These are phyloP conservation scores for Candida glaebosa DNA, from an alignment of 805 yeast genomes.

Conservation along the genomic window DNA sequence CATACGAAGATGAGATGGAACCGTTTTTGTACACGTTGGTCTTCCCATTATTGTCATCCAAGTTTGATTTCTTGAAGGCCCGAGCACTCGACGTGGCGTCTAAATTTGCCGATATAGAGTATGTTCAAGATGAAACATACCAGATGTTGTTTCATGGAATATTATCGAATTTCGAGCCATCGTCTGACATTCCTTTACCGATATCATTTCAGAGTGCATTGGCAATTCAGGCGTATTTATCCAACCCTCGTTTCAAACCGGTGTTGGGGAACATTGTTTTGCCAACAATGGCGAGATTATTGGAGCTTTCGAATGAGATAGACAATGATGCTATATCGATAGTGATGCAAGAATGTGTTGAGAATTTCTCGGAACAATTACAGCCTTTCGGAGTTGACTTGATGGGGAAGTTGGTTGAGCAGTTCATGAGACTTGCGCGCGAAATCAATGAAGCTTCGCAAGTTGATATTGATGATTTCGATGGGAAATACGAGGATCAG, in stretches of 20 bases:
- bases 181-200: slow-evolving; percentile 47
- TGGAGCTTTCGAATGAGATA: slow-evolving; percentile 71
- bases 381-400: slow-evolving; percentile 72
- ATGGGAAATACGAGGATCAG: slow-evolving; percentile 26
- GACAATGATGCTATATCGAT: slow-evolving; percentile 85
- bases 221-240: slow-evolving; percentile 77
- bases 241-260: slow-evolving; percentile 61
- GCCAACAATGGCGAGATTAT: slow-evolving; percentile 75
- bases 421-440: slow-evolving; percentile 46
- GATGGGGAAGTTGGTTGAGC: slow-evolving; percentile 61
- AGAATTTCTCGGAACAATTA: slow-evolving; percentile 78
- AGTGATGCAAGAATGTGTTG: slow-evolving; percentile 95
- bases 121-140: slow-evolving; percentile 28
- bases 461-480: slow-evolving; percentile 24
- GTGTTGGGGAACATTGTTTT: slow-evolving; percentile 67
- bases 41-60: slow-evolving; percentile 66
- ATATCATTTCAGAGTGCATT: slow-evolving; percentile 81
- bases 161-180: slow-evolving; percentile 23
- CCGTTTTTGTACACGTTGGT: slow-evolving; percentile 58
- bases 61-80: slow-evolving; percentile 67
- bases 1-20: slow-evolving; percentile 62
- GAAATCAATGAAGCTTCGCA: slow-evolving; percentile 52
- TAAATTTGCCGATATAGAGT: slow-evolving; percentile 60
- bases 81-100: slow-evolving; percentile 66
- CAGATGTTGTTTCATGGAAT: slow-evolving; percentile 32